A percentile compares a stretch with the other conserved stretches of the same genome.
Conservation (phyloP, 1,139 yeast species). For the Taiozyma sp. region DNA sequence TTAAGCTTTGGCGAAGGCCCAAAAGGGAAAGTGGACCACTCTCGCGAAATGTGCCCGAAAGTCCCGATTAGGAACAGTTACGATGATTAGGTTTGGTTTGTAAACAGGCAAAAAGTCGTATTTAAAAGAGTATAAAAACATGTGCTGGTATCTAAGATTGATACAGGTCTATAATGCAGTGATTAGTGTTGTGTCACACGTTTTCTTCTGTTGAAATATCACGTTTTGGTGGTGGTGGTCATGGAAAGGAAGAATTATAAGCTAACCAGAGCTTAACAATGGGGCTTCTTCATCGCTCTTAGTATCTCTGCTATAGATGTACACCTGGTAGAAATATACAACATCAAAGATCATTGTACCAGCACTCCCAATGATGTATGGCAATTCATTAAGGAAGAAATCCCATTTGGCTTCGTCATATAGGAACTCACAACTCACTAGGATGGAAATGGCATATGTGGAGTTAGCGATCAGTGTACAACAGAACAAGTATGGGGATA, state of each 20-base stretch:
- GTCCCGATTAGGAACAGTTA: not conserved
- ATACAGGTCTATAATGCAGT: not conserved
- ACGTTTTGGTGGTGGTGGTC: too few relatives aligned
- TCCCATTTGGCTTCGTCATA: slow-evolving; percentile 30
- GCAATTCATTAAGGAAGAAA: slow-evolving; percentile 66
- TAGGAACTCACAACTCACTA: slow-evolving; percentile 39
- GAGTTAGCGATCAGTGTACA: slow-evolving; percentile 78
- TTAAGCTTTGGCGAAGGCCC: too few relatives aligned
- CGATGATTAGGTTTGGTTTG: not conserved
- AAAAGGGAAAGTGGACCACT: not conserved
- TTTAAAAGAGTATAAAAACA: not conserved
- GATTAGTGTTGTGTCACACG: not conserved
- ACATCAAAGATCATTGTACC: slow-evolving; percentile 82
- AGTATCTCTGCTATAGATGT: slow-evolving; percentile 23
- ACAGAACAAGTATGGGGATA: slow-evolving; percentile 71
- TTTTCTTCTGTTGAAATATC: not conserved
- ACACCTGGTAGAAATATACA: slow-evolving; percentile 62
- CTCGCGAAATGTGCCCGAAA: not conserved
- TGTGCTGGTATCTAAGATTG: not conserved
- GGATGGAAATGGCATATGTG: slow-evolving; percentile 72
- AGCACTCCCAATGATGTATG: slow-evolving; percentile 79
- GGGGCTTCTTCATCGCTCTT: slow-evolving; percentile 13
- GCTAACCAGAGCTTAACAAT: slow-evolving; percentile 4
- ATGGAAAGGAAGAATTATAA: not conserved
- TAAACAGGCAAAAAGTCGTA: too few relatives aligned